Conservation (phyloP, 345 rosid genomes). For the Arabis alpina region DNA sequence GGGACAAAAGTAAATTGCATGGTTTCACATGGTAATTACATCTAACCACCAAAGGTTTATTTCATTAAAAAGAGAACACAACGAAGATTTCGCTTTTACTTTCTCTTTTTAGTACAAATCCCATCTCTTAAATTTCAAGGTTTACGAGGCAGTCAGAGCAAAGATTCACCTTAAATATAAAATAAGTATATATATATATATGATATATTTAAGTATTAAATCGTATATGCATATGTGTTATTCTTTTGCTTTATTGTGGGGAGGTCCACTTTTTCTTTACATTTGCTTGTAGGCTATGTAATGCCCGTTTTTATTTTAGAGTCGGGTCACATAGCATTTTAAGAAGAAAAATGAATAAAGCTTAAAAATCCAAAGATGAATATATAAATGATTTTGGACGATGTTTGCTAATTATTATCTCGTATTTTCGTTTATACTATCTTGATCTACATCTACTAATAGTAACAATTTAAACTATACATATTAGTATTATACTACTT, state of each 20-base stretch:
- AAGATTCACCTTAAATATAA: conserved; percentile 27
- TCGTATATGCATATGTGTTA: conserved; percentile 19
- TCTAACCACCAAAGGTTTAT: conserved; percentile 26
- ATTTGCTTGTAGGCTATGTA: conserved; percentile 40
- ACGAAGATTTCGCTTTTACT: conserved; percentile 35
- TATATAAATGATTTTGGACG: conserved; percentile 9
- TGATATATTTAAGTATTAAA: conserved; percentile 10
- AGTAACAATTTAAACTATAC: too few relatives aligned
- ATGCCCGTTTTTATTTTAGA: conserved; percentile 38
- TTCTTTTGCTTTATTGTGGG: conserved; percentile 37
- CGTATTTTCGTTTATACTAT: neutral
- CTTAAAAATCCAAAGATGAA: conserved; percentile 11
- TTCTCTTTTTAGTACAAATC: conserved; percentile 38
- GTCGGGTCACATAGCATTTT: conserved; percentile 42
- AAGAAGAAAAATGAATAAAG: neutral
- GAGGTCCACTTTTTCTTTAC: conserved; percentile 37
- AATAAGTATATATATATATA: neutral
- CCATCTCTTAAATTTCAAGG: conserved; percentile 28
- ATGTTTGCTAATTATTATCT: conserved; percentile 2
- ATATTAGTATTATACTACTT: too few relatives aligned
- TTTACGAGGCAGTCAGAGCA: conserved; percentile 40
- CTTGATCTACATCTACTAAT: neutral
- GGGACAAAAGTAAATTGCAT: conserved; percentile 34
- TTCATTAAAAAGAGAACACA: conserved; percentile 18
- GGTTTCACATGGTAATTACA: conserved; percentile 34